A percentile compares a stretch with the other conserved stretches of the same genome.
phyloP scores from a whole-genome alignment of 345 rosid genomes.

The Populus tremula region DNA sequence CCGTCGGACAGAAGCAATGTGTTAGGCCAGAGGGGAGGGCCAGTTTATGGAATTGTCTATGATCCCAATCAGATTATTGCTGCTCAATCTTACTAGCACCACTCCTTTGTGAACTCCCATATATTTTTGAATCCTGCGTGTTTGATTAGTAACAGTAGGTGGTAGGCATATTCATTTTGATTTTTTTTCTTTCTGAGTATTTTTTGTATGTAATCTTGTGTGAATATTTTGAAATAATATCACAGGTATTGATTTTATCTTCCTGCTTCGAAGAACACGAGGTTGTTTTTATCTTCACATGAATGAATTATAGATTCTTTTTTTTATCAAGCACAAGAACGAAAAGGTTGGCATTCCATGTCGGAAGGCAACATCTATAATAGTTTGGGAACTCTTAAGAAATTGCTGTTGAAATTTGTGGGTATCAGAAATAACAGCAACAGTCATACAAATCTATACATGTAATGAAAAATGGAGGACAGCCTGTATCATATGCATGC shows the following conservation, averaged over 20 bases:
- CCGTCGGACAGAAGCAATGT: conserved; percentile 20
- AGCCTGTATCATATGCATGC: no score
- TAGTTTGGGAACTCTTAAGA: no score
- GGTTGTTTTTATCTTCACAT: background rate
- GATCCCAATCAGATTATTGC: conserved; percentile 40
- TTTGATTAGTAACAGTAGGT: background rate
- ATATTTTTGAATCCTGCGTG: background rate
- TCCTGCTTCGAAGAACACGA: background rate
- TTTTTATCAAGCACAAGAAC: background rate
- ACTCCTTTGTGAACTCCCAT: background rate
- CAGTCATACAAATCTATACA: no score
- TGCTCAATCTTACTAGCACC: conserved; percentile 10
- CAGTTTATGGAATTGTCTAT: conserved; percentile 58
- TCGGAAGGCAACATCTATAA: background rate
- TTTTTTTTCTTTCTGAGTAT: background rate
- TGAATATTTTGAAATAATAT: background rate
- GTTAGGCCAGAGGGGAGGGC: conserved; percentile 33
- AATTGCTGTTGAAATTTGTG: no score
- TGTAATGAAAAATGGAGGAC: no score
- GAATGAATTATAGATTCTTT: background rate
- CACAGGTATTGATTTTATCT: background rate
- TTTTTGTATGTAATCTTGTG: background rate
- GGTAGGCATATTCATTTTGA: background rate
- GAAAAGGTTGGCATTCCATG: background rate
- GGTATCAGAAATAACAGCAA: no score